Evolutionary conservation across 495 filamentous ascomycete genomes (phyloP).

Genomic region (Aspergillus indologenus): DNA sequence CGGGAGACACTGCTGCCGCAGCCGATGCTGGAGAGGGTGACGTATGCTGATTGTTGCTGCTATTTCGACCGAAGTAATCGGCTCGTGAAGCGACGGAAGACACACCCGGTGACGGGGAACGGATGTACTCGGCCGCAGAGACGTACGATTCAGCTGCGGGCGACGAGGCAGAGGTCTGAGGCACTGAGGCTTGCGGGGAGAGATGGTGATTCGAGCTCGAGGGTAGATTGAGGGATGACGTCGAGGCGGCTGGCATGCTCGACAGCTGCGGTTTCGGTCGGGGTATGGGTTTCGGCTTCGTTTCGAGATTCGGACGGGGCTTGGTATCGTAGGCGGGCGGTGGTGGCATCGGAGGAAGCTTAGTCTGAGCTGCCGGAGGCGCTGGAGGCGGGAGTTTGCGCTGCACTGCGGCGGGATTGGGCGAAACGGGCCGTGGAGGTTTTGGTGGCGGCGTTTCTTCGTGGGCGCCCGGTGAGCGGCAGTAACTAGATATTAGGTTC

Average conservation of each 20-base stretch:
- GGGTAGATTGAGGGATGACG: slow-evolving; percentile 12
- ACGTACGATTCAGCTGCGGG: slow-evolving; percentile 5
- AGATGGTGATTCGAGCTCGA: not conserved
- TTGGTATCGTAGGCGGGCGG: slow-evolving; percentile 23
- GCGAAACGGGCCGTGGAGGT: not conserved
- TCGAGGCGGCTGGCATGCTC: slow-evolving; percentile 13
- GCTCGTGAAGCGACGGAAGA: slow-evolving; percentile 28
- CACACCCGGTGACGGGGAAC: not conserved
- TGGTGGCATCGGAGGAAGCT: slow-evolving; percentile 11
- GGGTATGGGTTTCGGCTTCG: not conserved
- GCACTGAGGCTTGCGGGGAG: slow-evolving; percentile 1
- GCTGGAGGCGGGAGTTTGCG: slow-evolving; percentile 17
- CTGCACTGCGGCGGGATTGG: slow-evolving; percentile 2
- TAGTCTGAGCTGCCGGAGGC: slow-evolving; percentile 16
- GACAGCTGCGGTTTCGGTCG: slow-evolving; percentile 2
- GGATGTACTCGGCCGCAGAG: not conserved
- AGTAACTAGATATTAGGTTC: slow-evolving; percentile 1
- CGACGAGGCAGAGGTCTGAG: slow-evolving; percentile 12
- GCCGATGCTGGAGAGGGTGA: slow-evolving; percentile 26
- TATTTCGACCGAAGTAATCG: slow-evolving; percentile 53
- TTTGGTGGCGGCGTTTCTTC: slow-evolving; percentile 11
- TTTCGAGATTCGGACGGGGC: slow-evolving; percentile 11
- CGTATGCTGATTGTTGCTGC: slow-evolving; percentile 30
- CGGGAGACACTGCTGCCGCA: slow-evolving; percentile 22
- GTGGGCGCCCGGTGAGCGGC: not conserved